Evolutionary conservation across 2,329 filamentous ascomycete species (phyloP).

Genomic region (Chaetothyriales sp.): DNA sequence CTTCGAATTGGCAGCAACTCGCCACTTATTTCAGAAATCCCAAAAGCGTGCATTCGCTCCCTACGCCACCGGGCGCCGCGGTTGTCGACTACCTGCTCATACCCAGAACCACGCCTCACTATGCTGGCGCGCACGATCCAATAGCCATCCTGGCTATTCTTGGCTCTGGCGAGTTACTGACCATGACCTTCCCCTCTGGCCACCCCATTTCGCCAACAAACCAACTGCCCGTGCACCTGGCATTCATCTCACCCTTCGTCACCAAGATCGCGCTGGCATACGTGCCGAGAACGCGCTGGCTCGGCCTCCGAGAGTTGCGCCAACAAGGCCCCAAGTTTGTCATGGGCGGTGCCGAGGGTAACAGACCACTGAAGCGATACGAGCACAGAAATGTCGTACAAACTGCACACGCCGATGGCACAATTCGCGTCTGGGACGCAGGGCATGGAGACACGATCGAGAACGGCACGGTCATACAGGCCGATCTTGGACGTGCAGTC

Average conservation of each 20-base stretch:
- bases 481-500: slow-evolving; percentile 72
- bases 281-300: slow-evolving; percentile 68
- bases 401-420: slow-evolving; percentile 80
- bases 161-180: slow-evolving; percentile 76
- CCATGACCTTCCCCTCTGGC: slow-evolving; percentile 82
- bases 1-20: slow-evolving; percentile 76
- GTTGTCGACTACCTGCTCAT: slow-evolving; percentile 71
- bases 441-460: slow-evolving; percentile 90
- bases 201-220: slow-evolving; percentile 86
- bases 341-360: slow-evolving; percentile 62
- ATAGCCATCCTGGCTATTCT: slow-evolving; percentile 69
- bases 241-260: slow-evolving; percentile 82
- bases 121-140: slow-evolving; percentile 76
- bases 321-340: slow-evolving; percentile 65
- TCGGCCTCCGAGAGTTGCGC: slow-evolving; percentile 77
- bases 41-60: slow-evolving; percentile 56
- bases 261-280: slow-evolving; percentile 57
- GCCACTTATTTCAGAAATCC: slow-evolving; percentile 64
- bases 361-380: slow-evolving; percentile 57
- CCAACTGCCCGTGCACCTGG: slow-evolving; percentile 74
- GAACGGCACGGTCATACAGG: slow-evolving; percentile 66
- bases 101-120: slow-evolving; percentile 71
- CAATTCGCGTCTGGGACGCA: slow-evolving; percentile 81
- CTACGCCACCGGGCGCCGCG: slow-evolving; percentile 63
- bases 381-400: slow-evolving; percentile 75